Evolutionary conservation across 2,329 filamentous ascomycete genomes (phyloP).

Genomic region (Remersonia thermophila): DNA sequence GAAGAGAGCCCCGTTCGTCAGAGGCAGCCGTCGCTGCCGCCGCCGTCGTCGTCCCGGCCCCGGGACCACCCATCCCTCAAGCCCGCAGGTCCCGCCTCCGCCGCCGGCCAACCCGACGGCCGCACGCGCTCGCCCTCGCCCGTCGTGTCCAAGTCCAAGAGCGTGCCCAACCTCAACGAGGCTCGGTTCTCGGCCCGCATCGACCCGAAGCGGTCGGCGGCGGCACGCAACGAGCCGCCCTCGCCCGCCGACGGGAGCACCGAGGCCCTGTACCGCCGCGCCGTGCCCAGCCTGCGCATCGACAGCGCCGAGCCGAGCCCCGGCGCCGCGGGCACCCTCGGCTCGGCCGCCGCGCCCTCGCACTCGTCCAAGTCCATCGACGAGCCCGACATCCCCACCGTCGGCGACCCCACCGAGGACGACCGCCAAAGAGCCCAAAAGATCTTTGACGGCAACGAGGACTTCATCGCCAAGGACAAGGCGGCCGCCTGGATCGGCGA

Average conservation of each 20-base stretch:
- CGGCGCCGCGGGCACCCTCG: conserved; percentile 7
- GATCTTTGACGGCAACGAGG: conserved; percentile 76
- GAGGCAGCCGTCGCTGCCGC: conserved; percentile 8
- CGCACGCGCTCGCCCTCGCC: conserved; percentile 15
- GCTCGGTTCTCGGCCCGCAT: conserved; percentile 7
- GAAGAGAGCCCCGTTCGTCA: conserved; percentile 26
- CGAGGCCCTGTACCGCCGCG: conserved; percentile 27
- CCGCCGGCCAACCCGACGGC: conserved; percentile 7
- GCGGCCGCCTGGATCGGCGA: conserved; percentile 86
- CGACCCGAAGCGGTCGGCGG: conserved; percentile 11
- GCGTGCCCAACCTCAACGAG: conserved; percentile 17
- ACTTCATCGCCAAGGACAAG: conserved; percentile 64
- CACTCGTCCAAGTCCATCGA: conserved; percentile 34
- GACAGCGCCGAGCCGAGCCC: conserved; percentile 30
- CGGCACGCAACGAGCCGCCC: conserved; percentile 1
- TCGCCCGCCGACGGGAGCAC: conserved; percentile 27
- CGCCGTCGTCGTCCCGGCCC: no score
- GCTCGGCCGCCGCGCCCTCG: conserved; percentile 8
- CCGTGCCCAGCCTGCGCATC: conserved; percentile 31
- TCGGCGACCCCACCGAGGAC: conserved; percentile 50
- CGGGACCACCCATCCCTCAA: no score
- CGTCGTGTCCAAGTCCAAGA: conserved; percentile 18
- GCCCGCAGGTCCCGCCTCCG: conserved; percentile 9
- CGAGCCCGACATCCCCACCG: conserved; percentile 43
- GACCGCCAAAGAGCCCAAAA: conserved; percentile 67